A percentile compares a stretch with the other conserved stretches of the same genome.
phyloP scores from a whole-genome alignment of 805 yeast genomes.

The Cyberlindnera meyerae region DNA sequence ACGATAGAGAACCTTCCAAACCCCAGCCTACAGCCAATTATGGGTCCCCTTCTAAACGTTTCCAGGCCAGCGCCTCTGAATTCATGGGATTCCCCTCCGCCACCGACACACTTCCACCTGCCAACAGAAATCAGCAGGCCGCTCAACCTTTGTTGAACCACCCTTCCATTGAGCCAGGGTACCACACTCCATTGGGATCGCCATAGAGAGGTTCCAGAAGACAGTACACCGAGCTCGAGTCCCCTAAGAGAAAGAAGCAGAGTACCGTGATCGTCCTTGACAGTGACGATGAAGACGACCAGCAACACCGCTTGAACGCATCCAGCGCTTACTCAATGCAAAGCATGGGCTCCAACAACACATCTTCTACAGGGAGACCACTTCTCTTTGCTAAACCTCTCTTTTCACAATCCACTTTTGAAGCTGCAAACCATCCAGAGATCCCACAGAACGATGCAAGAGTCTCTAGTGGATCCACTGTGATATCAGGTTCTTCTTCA shows the following conservation, averaged over 20 bases:
- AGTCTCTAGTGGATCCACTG: constrained; percentile 26
- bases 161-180: too few relatives aligned
- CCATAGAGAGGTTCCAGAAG: constrained; percentile 52
- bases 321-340: constrained; percentile 16
- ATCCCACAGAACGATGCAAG: constrained; percentile 25
- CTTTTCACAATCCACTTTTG: constrained; percentile 57
- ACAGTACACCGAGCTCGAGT: constrained; percentile 60
- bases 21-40: constrained; percentile 22
- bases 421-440: constrained; percentile 41
- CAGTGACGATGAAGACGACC: constrained; percentile 34
- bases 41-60: constrained; percentile 22
- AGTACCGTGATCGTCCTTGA: constrained; percentile 45
- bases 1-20: constrained; percentile 12
- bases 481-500: constrained; percentile 15
- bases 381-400: constrained; percentile 63
- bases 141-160: constrained; percentile 2
- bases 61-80: constrained; percentile 9
- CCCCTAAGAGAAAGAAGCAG: constrained; percentile 59
- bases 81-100: constrained; percentile 17
- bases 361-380: constrained; percentile 36
- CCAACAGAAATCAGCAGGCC: constrained; percentile 10
- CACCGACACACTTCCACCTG: constrained; percentile 12
- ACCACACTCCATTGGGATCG: constrained; percentile 28
- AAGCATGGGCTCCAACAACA: constrained; percentile 32
- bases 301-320: constrained; percentile 11